phyloP scores from a whole-genome alignment of 2,329 filamentous ascomycete genomes.

The Colletotrichum agaves region DNA sequence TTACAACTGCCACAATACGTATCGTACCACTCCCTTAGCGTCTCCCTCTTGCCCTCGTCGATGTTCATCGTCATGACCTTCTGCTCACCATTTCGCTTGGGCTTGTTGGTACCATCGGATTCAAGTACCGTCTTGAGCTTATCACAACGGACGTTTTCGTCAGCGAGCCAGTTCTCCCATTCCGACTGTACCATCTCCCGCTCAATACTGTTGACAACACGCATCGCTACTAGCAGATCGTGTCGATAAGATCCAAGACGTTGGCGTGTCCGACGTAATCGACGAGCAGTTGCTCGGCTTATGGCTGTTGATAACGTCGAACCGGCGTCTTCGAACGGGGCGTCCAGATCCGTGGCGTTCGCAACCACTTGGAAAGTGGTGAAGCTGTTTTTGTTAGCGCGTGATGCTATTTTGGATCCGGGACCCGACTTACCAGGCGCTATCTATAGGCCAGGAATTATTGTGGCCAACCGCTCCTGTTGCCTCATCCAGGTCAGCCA shows the following conservation, averaged over 20 bases:
- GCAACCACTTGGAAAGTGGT: slow-evolving; percentile 70
- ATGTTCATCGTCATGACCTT: slow-evolving; percentile 40
- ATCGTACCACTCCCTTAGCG: slow-evolving; percentile 60
- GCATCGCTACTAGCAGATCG: slow-evolving; percentile 89
- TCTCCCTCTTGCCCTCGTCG: slow-evolving; percentile 46
- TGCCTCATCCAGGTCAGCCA: slow-evolving; percentile 81
- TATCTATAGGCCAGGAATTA: slow-evolving; percentile 54
- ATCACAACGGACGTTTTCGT: slow-evolving; percentile 81
- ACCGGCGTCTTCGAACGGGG: slow-evolving; percentile 64
- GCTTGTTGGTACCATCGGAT: slow-evolving; percentile 39
- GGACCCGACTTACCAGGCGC: slow-evolving; percentile 56
- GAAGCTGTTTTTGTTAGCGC: slow-evolving; percentile 55
- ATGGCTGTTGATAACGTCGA: slow-evolving; percentile 57
- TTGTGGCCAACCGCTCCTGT: slow-evolving; percentile 50
- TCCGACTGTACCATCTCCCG: slow-evolving; percentile 85
- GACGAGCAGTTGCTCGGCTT: slow-evolving; percentile 67
- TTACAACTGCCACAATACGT: slow-evolving; percentile 68
- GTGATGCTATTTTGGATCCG: neutral
- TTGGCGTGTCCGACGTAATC: slow-evolving; percentile 83
- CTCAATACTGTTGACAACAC: slow-evolving; percentile 90
- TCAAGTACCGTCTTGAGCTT: slow-evolving; percentile 63
- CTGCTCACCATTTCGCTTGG: slow-evolving; percentile 27
- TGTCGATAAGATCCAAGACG: slow-evolving; percentile 86
- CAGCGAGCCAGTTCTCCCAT: slow-evolving; percentile 91
- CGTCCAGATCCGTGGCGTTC: slow-evolving; percentile 67